Percentiles rank a stretch among this genome's conserved stretches.
phyloP scores from a whole-genome alignment of 805 yeast species.

The Candida stauntonica region DNA sequence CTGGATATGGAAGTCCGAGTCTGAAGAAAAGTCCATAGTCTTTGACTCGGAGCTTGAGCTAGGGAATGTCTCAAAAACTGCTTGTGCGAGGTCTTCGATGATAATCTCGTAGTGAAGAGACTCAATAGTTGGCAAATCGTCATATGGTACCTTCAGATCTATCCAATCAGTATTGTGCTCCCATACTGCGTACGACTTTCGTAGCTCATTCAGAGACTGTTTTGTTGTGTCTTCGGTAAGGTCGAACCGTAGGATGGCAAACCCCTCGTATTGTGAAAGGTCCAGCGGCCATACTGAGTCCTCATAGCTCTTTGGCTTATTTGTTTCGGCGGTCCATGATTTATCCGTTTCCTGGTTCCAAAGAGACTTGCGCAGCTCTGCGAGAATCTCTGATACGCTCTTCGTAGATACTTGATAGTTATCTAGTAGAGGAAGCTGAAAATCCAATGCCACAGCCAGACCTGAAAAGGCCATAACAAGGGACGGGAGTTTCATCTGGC shows the following conservation, averaged over 20 bases:
- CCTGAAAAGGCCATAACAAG: not conserved
- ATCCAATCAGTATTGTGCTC: slow-evolving; percentile 40
- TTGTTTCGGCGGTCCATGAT: not conserved
- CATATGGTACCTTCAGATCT: slow-evolving; percentile 35
- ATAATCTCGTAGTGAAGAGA: slow-evolving; percentile 30
- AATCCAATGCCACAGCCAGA: not conserved
- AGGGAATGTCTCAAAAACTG: slow-evolving; percentile 54
- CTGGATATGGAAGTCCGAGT: slow-evolving; percentile 14
- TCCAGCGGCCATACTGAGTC: slow-evolving; percentile 22
- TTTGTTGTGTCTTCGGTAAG: not conserved
- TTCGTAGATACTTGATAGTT: slow-evolving; percentile 4
- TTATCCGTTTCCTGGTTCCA: not conserved
- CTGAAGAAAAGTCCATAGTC: slow-evolving; percentile 6
- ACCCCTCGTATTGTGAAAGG: slow-evolving; percentile 19
- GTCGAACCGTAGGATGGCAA: slow-evolving; percentile 17
- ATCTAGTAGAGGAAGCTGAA: slow-evolving; percentile 8
- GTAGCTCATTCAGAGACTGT: slow-evolving; percentile 6
- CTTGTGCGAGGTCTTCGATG: slow-evolving; percentile 53
- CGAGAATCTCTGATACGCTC: slow-evolving; percentile 4
- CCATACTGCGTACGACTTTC: slow-evolving; percentile 41
- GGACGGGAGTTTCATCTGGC: too few relatives aligned
- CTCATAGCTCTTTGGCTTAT: not conserved
- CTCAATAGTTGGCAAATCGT: slow-evolving; percentile 7
- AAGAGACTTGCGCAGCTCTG: slow-evolving; percentile 2
- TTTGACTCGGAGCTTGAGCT: slow-evolving; percentile 23